Percentiles rank a stretch among this genome's conserved stretches.
These are phyloP conservation scores for Tuber calosporum DNA, from an alignment of 495 filamentous ascomycete genomes.

Conservation along the genomic window DNA sequence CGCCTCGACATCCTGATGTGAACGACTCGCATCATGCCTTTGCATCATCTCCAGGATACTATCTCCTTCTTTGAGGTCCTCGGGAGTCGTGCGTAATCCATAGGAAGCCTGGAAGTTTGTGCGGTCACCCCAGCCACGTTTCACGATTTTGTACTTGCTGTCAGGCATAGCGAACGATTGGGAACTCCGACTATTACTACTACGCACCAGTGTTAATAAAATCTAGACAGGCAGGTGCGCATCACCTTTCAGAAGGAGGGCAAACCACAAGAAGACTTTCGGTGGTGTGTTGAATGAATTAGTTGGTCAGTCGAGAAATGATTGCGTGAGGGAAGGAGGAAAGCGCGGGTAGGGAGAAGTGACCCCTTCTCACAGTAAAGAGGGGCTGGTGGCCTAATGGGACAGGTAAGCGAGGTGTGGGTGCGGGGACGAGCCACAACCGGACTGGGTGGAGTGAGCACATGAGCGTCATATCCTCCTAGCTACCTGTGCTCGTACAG, in stretches of 20 bases:
- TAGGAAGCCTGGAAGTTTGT: conserved; percentile 26
- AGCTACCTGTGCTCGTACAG: neutral
- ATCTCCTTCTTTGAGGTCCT: conserved; percentile 22
- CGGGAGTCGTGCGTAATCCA: conserved; percentile 22
- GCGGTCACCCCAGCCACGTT: conserved; percentile 17
- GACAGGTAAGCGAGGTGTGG: neutral
- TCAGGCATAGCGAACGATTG: conserved; percentile 2
- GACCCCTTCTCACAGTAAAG: neutral
- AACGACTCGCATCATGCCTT: neutral
- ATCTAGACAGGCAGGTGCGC: neutral
- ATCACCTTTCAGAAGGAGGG: conserved; percentile 4
- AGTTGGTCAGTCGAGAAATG: neutral
- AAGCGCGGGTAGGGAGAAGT: neutral
- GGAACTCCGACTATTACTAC: neutral
- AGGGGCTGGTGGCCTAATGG: neutral
- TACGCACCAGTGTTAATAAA: neutral
- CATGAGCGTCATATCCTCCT: neutral
- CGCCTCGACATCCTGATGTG: neutral
- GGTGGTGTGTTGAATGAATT: neutral
- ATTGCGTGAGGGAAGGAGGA: neutral
- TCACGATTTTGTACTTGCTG: conserved; percentile 16
- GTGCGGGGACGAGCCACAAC: neutral
- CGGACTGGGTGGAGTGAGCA: neutral
- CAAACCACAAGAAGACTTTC: neutral
- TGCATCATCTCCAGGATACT: conserved; percentile 18